phyloP scores from a whole-genome alignment of 768 basidiomycete species.

The Mycena venus region DNA sequence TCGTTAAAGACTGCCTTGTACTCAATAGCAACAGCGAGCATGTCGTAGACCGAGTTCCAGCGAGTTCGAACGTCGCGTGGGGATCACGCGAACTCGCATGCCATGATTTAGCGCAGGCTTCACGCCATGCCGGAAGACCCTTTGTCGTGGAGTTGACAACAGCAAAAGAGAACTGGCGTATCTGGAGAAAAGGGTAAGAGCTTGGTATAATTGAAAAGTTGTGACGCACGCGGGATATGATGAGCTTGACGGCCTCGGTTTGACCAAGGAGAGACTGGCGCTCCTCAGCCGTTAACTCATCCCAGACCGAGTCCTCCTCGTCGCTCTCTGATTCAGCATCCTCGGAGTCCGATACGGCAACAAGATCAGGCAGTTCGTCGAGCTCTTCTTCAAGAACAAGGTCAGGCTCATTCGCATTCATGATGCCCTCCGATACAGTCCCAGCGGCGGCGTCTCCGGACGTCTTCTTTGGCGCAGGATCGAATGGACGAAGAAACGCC shows the following conservation, averaged over 20 bases:
- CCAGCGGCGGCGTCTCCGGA: no score
- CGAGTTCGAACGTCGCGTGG: conserved; percentile 49
- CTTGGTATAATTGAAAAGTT: not conserved
- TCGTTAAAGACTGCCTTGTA: conserved; percentile 42
- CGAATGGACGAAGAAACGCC: not conserved
- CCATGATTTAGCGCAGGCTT: conserved; percentile 19
- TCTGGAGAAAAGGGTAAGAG: conserved; percentile 17
- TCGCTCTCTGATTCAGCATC: not conserved
- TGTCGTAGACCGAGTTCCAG: conserved; percentile 53
- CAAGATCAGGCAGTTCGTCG: no score
- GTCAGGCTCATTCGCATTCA: no score
- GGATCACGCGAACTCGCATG: conserved; percentile 37
- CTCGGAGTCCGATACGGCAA: no score
- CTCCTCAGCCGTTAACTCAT: not conserved
- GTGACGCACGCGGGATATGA: not conserved
- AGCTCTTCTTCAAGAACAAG: no score
- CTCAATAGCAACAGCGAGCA: conserved; percentile 44
- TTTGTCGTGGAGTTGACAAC: conserved; percentile 45
- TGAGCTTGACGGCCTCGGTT: not conserved
- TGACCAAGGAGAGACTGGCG: not conserved
- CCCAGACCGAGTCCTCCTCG: not conserved
- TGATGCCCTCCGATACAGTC: no score
- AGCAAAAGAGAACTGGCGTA: conserved; percentile 38
- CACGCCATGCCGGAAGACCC: conserved; percentile 46
- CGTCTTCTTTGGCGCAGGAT: not conserved